These are phyloP conservation scores for Komagataella ulmi DNA, from an alignment of 805 yeast genomes.

Conservation along the genomic window DNA sequence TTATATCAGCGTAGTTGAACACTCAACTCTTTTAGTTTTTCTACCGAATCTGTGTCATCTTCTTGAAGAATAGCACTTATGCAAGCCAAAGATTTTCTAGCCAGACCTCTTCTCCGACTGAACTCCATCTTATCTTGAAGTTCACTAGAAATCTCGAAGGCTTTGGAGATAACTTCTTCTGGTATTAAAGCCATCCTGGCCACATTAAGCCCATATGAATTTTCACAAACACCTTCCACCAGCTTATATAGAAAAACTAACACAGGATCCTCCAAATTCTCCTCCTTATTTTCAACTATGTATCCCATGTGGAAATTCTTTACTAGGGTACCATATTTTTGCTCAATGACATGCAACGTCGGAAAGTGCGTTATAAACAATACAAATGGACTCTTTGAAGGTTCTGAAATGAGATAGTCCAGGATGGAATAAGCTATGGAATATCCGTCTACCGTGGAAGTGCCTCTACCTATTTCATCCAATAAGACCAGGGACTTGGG, in stretches of 20 bases:
- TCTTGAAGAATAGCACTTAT: neutral
- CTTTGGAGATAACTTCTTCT: conserved; percentile 26
- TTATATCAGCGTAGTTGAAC: neutral
- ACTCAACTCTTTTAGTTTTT: neutral
- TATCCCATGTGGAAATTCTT: conserved; percentile 66
- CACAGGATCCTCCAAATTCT: conserved; percentile 9
- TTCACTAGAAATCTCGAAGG: conserved; percentile 21
- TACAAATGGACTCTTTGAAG: conserved; percentile 34
- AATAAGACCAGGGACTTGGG: conserved; percentile 44
- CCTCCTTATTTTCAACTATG: conserved; percentile 13
- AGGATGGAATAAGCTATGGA: conserved; percentile 69
- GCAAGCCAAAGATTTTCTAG: neutral
- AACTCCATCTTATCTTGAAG: conserved; percentile 9
- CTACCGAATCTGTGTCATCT: neutral
- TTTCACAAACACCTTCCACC: conserved; percentile 34
- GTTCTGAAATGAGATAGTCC: conserved; percentile 32
- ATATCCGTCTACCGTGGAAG: conserved; percentile 60
- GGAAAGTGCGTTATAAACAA: conserved; percentile 84
- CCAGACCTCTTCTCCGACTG: neutral
- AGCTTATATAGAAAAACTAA: conserved; percentile 41
- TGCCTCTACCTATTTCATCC: conserved; percentile 73
- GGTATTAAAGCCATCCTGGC: conserved; percentile 65
- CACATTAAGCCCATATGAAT: conserved; percentile 77
- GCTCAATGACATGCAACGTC: conserved; percentile 38
- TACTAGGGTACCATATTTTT: conserved; percentile 23